These are phyloP conservation scores for Leishmania tarentolae DNA, from an alignment of 208 protist genomes.

Conservation along the genomic window DNA sequence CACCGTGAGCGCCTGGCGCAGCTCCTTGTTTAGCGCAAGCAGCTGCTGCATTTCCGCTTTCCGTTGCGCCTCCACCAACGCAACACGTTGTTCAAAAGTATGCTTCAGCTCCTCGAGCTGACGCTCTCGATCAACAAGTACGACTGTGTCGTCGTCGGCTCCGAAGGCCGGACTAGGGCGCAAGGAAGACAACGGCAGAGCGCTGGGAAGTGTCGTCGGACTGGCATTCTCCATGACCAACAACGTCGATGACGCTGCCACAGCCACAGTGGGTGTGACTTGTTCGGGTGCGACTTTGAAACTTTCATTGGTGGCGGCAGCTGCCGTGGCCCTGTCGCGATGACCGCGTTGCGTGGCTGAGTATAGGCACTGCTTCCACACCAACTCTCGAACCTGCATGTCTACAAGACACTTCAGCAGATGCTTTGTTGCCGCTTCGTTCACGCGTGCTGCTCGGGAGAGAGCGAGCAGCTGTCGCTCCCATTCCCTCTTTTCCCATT, in stretches of 20 bases:
- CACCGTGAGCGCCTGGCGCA: conserved; percentile 53
- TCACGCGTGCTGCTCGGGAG: conserved; percentile 24
- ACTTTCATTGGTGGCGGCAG: too few relatives aligned
- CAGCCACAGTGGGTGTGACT: neutral
- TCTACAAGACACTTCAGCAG: conserved; percentile 31
- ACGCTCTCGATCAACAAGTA: conserved; percentile 32
- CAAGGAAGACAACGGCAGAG: neutral
- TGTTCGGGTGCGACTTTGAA: neutral
- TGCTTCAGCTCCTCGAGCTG: conserved; percentile 43
- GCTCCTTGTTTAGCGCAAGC: conserved; percentile 59
- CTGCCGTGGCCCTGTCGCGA: neutral
- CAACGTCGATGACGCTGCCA: neutral
- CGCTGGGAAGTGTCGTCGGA: too few relatives aligned
- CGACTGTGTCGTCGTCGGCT: conserved; percentile 9
- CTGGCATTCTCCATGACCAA: neutral
- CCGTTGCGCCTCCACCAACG: conserved; percentile 44
- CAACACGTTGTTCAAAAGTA: conserved; percentile 50
- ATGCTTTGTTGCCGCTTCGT: conserved; percentile 30
- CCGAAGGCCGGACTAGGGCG: neutral
- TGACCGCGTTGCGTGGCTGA: neutral
- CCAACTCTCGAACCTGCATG: conserved; percentile 27
- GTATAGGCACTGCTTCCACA: conserved; percentile 19
- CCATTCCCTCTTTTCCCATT: conserved; percentile 25
- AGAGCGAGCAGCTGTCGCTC: conserved; percentile 13
- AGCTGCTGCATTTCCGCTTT: conserved; percentile 55